phyloP scores from a whole-genome alignment of 2,329 filamentous ascomycete species.

The Aspergillus terreus region DNA sequence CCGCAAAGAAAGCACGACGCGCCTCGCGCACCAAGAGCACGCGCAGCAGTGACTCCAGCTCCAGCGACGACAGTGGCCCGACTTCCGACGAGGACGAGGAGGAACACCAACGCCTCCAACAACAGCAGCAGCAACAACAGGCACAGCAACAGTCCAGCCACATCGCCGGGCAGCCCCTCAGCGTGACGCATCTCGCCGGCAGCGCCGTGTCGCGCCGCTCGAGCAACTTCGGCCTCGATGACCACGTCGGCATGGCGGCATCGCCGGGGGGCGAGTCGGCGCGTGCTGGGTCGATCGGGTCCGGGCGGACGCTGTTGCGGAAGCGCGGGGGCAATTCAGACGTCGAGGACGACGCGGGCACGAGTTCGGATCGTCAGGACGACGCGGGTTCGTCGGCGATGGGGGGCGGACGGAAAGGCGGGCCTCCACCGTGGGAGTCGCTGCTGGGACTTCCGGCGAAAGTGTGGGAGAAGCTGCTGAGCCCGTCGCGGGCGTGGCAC shows the following conservation, averaged over 20 bases:
- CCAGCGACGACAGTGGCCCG: conserved; percentile 35
- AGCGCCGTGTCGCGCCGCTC: conserved; percentile 24
- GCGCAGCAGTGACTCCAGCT: conserved; percentile 37
- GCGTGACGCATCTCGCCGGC: conserved; percentile 16
- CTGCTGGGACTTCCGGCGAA: conserved; percentile 71
- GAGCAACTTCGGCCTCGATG: conserved; percentile 34
- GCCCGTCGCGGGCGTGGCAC: conserved; percentile 70
- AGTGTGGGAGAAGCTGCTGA: conserved; percentile 75
- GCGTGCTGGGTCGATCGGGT: conserved; percentile 32
- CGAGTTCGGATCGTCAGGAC: conserved; percentile 24
- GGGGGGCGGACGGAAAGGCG: conserved; percentile 18
- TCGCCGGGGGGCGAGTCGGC: conserved; percentile 29
- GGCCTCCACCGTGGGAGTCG: conserved; percentile 50
- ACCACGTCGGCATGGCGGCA: conserved; percentile 22
- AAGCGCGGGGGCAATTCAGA: conserved; percentile 30
- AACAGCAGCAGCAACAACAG: background rate
- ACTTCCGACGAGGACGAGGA: conserved; percentile 41
- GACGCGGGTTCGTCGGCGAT: conserved; percentile 18
- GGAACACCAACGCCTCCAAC: conserved; percentile 18
- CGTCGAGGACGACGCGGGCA: conserved; percentile 29
- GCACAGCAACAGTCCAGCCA: background rate
- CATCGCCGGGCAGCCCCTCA: background rate
- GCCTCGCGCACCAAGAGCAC: conserved; percentile 29
- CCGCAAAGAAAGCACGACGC: conserved; percentile 32
- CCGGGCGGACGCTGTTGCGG: conserved; percentile 25